Evolutionary conservation across 179 eudicot genomes (phyloP).

Genomic region (Gypsophila paniculata): DNA sequence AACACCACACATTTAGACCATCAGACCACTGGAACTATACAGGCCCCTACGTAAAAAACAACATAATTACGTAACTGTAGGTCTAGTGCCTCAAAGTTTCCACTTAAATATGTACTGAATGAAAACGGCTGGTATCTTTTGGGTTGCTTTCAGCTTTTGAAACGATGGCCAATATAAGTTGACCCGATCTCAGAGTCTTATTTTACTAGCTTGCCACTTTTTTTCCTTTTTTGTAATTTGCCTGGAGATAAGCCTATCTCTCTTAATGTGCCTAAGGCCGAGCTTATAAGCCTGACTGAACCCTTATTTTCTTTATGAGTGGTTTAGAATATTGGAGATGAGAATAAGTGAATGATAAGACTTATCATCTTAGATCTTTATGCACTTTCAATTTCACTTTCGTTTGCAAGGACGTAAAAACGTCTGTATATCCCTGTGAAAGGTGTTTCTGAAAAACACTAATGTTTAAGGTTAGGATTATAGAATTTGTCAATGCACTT

Average conservation of each 20-base stretch:
- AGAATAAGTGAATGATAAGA: no score
- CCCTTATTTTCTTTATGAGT: no score
- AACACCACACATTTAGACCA: neutral
- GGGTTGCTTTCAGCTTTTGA: constrained; percentile 6
- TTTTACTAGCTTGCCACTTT: neutral
- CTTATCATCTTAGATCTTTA: no score
- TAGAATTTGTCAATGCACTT: no score
- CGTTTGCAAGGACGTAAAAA: no score
- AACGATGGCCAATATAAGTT: neutral
- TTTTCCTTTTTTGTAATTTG: neutral
- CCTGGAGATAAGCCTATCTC: neutral
- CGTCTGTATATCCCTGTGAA: no score
- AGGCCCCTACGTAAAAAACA: neutral
- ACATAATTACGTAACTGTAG: neutral
- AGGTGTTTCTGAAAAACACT: no score
- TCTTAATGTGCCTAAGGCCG: no score
- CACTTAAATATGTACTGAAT: neutral
- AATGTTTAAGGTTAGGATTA: no score
- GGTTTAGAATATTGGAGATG: neutral
- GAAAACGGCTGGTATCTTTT: neutral
- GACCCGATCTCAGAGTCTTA: neutral
- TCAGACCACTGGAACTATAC: neutral
- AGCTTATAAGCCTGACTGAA: no score
- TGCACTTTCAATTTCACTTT: no score
- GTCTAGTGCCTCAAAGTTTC: neutral